Percentiles rank a stretch among this genome's conserved stretches.
These are phyloP conservation scores for Pleoardoris graminearum DNA, from an alignment of 2,329 filamentous ascomycete species.

Conservation along the genomic window DNA sequence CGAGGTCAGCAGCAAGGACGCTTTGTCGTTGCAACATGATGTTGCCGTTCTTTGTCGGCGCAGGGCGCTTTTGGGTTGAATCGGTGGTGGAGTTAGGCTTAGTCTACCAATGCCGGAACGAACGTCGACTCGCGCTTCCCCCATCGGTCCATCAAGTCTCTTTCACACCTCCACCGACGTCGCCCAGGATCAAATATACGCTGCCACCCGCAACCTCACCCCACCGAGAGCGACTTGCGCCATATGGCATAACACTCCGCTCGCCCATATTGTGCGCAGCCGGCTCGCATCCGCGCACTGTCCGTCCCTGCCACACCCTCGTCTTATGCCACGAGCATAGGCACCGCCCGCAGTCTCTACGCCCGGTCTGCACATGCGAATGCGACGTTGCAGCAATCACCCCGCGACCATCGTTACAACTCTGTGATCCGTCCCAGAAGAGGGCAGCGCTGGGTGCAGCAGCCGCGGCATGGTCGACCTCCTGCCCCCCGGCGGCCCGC, in stretches of 20 bases:
- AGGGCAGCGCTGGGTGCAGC: constrained; percentile 30
- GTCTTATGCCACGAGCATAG: constrained; percentile 39
- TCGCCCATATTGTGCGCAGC: constrained; percentile 1
- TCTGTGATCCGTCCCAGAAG: constrained; percentile 11
- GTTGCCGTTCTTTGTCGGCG: constrained; percentile 10
- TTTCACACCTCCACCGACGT: constrained; percentile 20
- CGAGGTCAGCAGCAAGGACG: background rate
- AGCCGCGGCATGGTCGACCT: constrained; percentile 43
- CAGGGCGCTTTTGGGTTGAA: constrained; percentile 1
- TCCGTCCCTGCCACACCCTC: constrained; percentile 22
- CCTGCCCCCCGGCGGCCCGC: constrained; percentile 35
- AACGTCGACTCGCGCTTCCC: constrained; percentile 11
- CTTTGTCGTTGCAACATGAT: background rate
- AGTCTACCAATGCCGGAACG: constrained; percentile 2
- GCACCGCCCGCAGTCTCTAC: constrained; percentile 19
- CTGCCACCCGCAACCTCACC: constrained; percentile 8
- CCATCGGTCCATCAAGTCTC: constrained; percentile 14
- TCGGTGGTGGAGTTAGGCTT: constrained; percentile 8
- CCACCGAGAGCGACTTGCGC: constrained; percentile 2
- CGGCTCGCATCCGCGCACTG: constrained; percentile 9
- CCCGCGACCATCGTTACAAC: constrained; percentile 16
- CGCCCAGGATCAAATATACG: constrained; percentile 19
- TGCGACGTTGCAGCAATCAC: background rate
- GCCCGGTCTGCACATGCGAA: constrained; percentile 10
- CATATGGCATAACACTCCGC: background rate